Conservation (phyloP, 345 rosid genomes). For the Turnera subulata region DNA sequence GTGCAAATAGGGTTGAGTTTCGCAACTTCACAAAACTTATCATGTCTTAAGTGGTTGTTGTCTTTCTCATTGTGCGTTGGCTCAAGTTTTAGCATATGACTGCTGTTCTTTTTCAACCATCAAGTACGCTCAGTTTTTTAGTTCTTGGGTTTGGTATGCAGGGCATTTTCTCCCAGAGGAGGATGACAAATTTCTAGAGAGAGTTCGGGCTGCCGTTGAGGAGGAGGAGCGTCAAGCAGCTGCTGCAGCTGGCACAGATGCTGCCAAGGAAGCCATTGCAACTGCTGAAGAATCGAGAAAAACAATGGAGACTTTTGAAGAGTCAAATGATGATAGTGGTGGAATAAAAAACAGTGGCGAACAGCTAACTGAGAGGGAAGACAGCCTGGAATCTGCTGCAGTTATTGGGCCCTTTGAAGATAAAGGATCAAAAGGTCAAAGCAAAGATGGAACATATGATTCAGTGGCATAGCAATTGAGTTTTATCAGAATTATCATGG, state of each 20-base stretch:
- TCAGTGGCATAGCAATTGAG: slow-evolving; percentile 60
- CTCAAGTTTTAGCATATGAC: no score
- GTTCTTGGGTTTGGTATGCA: slow-evolving; percentile 25
- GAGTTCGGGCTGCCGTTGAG: slow-evolving; percentile 86
- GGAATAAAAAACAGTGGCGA: slow-evolving; percentile 25
- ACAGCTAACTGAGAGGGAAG: slow-evolving; percentile 18
- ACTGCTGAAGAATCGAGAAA: slow-evolving; percentile 52
- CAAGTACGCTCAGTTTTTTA: background rate
- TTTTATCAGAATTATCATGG: slow-evolving; percentile 87
- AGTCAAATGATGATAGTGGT: slow-evolving; percentile 21
- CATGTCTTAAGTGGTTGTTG: no score
- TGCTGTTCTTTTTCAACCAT: no score
- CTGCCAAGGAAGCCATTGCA: slow-evolving; percentile 61
- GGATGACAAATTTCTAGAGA: slow-evolving; percentile 91
- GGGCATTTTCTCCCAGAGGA: slow-evolving; percentile 95
- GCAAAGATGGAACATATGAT: slow-evolving; percentile 38
- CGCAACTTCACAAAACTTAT: background rate
- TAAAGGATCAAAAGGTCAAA: slow-evolving; percentile 33
- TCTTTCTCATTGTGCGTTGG: no score
- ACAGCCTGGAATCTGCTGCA: slow-evolving; percentile 7
- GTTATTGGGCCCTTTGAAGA: slow-evolving; percentile 23
- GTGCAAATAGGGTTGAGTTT: no score
- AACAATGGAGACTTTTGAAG: slow-evolving; percentile 19
- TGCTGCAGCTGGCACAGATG: slow-evolving; percentile 57
- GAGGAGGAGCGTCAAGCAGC: slow-evolving; percentile 79